Base-by-base conservation (phyloP, 2,329 filamentous ascomycete genomes). In the Epicoccum sorghinum region DNA sequence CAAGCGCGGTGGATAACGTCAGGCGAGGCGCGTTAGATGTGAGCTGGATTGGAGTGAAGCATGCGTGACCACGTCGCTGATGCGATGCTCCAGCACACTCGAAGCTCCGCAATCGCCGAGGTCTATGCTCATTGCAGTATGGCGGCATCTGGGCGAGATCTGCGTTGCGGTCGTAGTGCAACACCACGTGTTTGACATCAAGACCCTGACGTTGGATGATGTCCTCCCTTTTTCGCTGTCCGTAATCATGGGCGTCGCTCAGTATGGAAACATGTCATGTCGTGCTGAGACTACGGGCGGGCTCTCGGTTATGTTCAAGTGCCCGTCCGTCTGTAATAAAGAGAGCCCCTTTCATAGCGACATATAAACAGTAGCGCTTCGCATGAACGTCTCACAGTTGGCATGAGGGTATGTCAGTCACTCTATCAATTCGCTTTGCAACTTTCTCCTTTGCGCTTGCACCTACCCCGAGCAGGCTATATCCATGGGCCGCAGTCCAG, bases 41-140 rank as follows among this genome's bases (percentile, higher is more conserved):
- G 38, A 18, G 42, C 47, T 47, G 47, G n/a, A 43, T 43, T 42
- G 47, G 39, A 40, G 35, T 48, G 53, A 52, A 40, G 48, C 24
- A 24, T 44, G 43, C 48, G 53, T 57, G 53, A 57, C 53, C 53
- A 45, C 39, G 38, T 39, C 42, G 47, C 43, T 42, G 52, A 57
- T 48, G 45, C 27, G 27, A 29, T 29, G 47, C 43, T 42, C 47
- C 52, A 45, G 45, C 48, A 39, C 44, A 41, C 53, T 44, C 18
- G 23, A 51, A 44, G 47, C 47, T 44, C 48, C 48, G 39, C 47
- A 48, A 49, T 48, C 48, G 48, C 53, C 53, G 53, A 52, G 53
- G 48, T 24, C 36, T 36, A 23, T 33, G 25, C 48, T 33, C 4
- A n/a, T 52, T 41, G 36, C 27, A 39, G 53, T 42, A 37, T 33